These are phyloP conservation scores for Aspergillus panamensis DNA, from an alignment of 495 filamentous ascomycete genomes.

Conservation along the genomic window DNA sequence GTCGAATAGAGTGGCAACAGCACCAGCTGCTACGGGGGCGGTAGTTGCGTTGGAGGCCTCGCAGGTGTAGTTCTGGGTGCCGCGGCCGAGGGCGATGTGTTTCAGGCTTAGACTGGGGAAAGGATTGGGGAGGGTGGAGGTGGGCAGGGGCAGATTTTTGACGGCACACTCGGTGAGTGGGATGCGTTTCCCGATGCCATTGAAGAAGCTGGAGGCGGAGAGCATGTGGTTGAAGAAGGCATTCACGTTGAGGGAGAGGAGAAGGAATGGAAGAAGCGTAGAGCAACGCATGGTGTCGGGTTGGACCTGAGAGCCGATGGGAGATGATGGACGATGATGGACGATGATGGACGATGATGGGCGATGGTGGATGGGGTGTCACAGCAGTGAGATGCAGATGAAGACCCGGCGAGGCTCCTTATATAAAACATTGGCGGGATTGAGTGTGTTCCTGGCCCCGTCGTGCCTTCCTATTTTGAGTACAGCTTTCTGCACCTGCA, in stretches of 20 bases:
- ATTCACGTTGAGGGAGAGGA: conserved; percentile 1
- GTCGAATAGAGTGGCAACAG: conserved; percentile 66
- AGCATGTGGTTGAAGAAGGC: background rate
- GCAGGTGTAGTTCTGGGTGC: conserved; percentile 79
- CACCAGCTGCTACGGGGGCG: conserved; percentile 48
- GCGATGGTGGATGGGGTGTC: background rate
- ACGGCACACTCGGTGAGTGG: conserved; percentile 32
- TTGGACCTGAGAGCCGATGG: too few relatives aligned
- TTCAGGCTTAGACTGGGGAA: conserved; percentile 47
- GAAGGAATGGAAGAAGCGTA: background rate
- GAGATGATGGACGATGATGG: background rate
- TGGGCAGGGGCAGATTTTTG: conserved; percentile 21
- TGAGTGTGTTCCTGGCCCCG: too few relatives aligned
- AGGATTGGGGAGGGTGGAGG: conserved; percentile 42
- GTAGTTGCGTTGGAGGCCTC: conserved; percentile 25
- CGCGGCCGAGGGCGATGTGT: conserved; percentile 64
- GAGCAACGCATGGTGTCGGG: background rate
- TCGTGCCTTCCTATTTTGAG: background rate
- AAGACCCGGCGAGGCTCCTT: background rate
- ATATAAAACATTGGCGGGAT: conserved; percentile 2
- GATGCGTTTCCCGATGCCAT: conserved; percentile 8
- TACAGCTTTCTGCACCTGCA: conserved; percentile 7
- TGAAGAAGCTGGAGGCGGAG: background rate
- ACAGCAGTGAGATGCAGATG: too few relatives aligned
- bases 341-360: background rate